Evolutionary conservation across 352 stramenopile species (phyloP), one percentile per base, ranked within the genome.

Genomic region (Peronospora belbahrii): DNA sequence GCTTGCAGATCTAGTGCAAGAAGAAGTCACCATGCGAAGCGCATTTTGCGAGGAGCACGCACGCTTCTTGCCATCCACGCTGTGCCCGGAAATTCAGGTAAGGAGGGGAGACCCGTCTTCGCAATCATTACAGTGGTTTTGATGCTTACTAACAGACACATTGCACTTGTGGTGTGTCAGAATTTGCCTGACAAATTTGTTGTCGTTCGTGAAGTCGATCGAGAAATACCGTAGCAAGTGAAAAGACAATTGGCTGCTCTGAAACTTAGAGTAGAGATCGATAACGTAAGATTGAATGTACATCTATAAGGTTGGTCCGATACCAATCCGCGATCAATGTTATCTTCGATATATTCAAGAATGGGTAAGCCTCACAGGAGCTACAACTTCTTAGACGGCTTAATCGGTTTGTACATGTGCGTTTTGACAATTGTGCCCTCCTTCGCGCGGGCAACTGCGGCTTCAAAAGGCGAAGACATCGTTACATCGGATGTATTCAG

Each of bases 11-110:
- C 50, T 79, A 5, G 75, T 75, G 11, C 52, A 83, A 44, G 52
- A 83, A 14, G 75, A 90, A 27, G 53, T 59, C 10, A 38, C 62
- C 24, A 30, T 66, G 13, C 66, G 78, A 0, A 44, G 63, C 9
- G 35, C 23, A 1, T 90, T 90, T 37, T 74, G 59, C 15, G 45
- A 81, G 15, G 70, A 84, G 20, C 71, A 88, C 36, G 74, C 59
- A 18, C 74, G 69, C 33, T 90, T 82, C 34, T 63, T 90, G 24
- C 78, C 78, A 3, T 71, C 74, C 6, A 82, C 75, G 2, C 56
- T 90, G 8, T 88, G 75, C 54, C 78, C 75, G 3, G 65, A 85
- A 44, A 78, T 90, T 39, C 77, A 83, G 55, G 76, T 87, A 45
- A 13, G 45, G 31, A 11, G n/a, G n/a, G n/a, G n/a, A n/a, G n/a